These are phyloP conservation scores for Theileria parva DNA, from an alignment of 169 alveolate genomes.

Conservation along the genomic window DNA sequence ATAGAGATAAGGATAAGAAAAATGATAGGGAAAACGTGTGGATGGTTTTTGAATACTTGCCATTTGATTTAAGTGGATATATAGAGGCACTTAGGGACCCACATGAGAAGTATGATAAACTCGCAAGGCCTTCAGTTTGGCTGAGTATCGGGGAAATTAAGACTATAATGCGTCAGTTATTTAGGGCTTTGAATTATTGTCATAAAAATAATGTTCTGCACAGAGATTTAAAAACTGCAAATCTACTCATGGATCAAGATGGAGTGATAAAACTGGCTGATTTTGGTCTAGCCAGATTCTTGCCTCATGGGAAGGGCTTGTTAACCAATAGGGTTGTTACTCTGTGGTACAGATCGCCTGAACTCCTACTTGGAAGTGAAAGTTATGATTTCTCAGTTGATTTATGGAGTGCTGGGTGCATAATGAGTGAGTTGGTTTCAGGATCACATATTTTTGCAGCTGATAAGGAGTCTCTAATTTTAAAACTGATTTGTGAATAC, in stretches of 20 bases:
- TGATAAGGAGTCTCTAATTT: slow-evolving; percentile 82
- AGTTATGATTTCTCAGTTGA: slow-evolving; percentile 88
- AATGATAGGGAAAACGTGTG: slow-evolving; percentile 68
- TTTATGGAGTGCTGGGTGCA: slow-evolving; percentile 96
- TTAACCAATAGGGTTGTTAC: slow-evolving; percentile 94
- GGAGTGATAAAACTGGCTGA: slow-evolving; percentile 95
- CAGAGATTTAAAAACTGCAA: slow-evolving; percentile 90
- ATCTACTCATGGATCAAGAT: slow-evolving; percentile 83
- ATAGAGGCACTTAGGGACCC: slow-evolving; percentile 73
- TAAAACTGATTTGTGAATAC: slow-evolving; percentile 76
- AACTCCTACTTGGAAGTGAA: slow-evolving; percentile 90
- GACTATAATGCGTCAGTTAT: slow-evolving; percentile 78
- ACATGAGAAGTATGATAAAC: slow-evolving; percentile 58
- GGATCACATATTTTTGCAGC: slow-evolving; percentile 90
- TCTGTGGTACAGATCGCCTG: slow-evolving; percentile 98
- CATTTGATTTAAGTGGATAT: slow-evolving; percentile 83
- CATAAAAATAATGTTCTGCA: slow-evolving; percentile 86
- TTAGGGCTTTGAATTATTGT: slow-evolving; percentile 84
- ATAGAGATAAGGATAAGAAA: neutral
- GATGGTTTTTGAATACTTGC: slow-evolving; percentile 86
- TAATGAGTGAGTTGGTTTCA: slow-evolving; percentile 88
- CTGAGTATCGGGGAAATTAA: slow-evolving; percentile 80
- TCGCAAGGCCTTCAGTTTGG: slow-evolving; percentile 62
- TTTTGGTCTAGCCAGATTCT: slow-evolving; percentile 92
- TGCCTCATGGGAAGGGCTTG: slow-evolving; percentile 70